Percentiles rank a stretch among this genome's conserved stretches.
Conservation (phyloP, 345 rosid species). For the Noccaea bulbosa region DNA sequence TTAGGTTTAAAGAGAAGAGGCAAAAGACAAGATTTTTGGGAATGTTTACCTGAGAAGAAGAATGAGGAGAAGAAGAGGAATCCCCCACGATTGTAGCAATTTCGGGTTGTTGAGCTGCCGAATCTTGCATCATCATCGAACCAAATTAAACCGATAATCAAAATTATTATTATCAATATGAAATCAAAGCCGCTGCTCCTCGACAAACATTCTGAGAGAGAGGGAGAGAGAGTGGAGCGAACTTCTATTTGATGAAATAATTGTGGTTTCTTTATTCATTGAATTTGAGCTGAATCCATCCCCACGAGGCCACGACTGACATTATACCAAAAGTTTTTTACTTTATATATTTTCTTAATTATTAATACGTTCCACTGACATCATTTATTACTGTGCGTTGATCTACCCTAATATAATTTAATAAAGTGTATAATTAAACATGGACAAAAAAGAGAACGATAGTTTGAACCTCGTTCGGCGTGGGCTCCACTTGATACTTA, state of each 20-base stretch:
- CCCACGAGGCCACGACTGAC: too few relatives aligned
- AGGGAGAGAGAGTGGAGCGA: not conserved
- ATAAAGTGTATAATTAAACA: too few relatives aligned
- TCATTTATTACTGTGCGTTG: too few relatives aligned
- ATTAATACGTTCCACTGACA: too few relatives aligned
- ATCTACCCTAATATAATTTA: too few relatives aligned
- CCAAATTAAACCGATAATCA: conserved; percentile 23
- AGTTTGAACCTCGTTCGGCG: too few relatives aligned
- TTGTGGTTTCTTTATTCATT: not conserved
- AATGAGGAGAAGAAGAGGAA: conserved; percentile 30
- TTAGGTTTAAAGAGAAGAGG: not conserved
- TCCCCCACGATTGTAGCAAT: conserved; percentile 32
- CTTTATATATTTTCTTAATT: too few relatives aligned
- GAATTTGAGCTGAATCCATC: conserved; percentile 26
- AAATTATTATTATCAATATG: not conserved
- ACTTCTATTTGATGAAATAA: conserved; percentile 22
- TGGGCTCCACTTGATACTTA: too few relatives aligned
- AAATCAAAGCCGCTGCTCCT: conserved; percentile 23
- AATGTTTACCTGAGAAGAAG: conserved; percentile 37
- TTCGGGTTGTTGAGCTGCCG: conserved; percentile 36
- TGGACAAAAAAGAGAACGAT: too few relatives aligned
- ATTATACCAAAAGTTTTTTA: too few relatives aligned
- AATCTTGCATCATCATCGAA: conserved; percentile 37
- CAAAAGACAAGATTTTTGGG: not conserved
- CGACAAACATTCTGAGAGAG: conserved; percentile 41